Conservation (phyloP, 2,329 filamentous ascomycete genomes). For the Conoideocrella luteorostrata region DNA sequence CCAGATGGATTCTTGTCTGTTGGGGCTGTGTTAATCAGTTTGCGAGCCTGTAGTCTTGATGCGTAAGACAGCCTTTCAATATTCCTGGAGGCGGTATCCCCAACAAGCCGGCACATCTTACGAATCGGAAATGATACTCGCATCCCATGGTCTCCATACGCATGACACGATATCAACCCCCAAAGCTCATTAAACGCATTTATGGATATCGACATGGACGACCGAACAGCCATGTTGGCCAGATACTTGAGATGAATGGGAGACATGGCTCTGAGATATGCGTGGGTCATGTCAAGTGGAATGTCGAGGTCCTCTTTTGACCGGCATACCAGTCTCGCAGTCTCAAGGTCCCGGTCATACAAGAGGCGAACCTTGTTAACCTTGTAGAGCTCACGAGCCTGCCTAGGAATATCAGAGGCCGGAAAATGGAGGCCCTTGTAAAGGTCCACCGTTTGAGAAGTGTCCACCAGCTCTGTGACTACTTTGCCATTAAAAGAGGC, state of each 20-base stretch:
- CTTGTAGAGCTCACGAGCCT: constrained; percentile 83
- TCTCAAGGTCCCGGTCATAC: constrained; percentile 77
- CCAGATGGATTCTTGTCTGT: constrained; percentile 77
- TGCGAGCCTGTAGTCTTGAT: constrained; percentile 75
- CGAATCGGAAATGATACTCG: constrained; percentile 86
- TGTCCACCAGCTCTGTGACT: constrained; percentile 81
- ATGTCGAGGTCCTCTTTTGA: constrained; percentile 64
- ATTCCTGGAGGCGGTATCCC: constrained; percentile 78
- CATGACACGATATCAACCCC: constrained; percentile 83
- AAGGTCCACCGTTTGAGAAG: constrained; percentile 69
- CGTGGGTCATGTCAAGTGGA: constrained; percentile 76
- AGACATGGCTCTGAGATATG: constrained; percentile 83
- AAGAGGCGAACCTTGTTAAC: constrained; percentile 83
- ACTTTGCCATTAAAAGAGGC: constrained; percentile 75
- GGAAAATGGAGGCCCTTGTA: constrained; percentile 88
- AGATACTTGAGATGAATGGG: constrained; percentile 86
- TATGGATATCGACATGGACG: constrained; percentile 91
- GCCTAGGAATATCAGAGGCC: constrained; percentile 77
- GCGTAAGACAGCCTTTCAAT: constrained; percentile 85
- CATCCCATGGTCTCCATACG: constrained; percentile 73
- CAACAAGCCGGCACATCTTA: constrained; percentile 85
- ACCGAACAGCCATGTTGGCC: constrained; percentile 82
- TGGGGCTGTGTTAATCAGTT: constrained; percentile 79
- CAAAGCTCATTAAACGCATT: constrained; percentile 80
- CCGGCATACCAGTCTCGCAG: constrained; percentile 75